phyloP scores from a whole-genome alignment of 2,329 filamentous ascomycete genomes.

The Ophiostoma quercus region DNA sequence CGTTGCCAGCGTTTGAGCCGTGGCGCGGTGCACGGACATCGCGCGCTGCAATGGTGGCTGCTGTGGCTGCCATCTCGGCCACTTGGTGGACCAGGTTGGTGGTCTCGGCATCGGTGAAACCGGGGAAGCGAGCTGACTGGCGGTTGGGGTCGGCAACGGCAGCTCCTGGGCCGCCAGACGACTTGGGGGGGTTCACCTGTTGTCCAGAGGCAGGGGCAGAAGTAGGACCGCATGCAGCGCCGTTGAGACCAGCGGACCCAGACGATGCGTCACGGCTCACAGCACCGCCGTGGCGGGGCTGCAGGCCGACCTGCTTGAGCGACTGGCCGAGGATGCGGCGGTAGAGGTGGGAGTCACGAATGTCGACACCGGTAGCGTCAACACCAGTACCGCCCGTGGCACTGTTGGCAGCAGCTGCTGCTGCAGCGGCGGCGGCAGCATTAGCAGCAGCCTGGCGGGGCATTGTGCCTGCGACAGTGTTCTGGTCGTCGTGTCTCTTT shows the following conservation, averaged over 20 bases:
- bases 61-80: slow-evolving; percentile 88
- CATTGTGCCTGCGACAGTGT: neutral
- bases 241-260: slow-evolving; percentile 34
- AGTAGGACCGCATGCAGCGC: neutral
- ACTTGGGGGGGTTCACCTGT: neutral
- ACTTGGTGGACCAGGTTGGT: slow-evolving; percentile 76
- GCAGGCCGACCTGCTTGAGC: slow-evolving; percentile 72
- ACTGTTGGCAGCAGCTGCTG: neutral
- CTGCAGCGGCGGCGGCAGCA: slow-evolving; percentile 1
- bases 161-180: neutral
- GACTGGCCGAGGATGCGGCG: slow-evolving; percentile 91
- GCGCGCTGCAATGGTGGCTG: slow-evolving; percentile 77
- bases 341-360: slow-evolving; percentile 84
- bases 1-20: slow-evolving; percentile 24
- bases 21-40: slow-evolving; percentile 48
- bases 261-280: slow-evolving; percentile 35
- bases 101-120: slow-evolving; percentile 77
- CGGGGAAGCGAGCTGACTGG: slow-evolving; percentile 50
- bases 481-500: slow-evolving; percentile 58
- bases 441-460: neutral
- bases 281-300: slow-evolving; percentile 39
- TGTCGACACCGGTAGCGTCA: slow-evolving; percentile 56
- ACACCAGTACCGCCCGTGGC: slow-evolving; percentile 31
- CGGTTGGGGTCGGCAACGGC: slow-evolving; percentile 35
- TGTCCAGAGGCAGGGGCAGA: neutral